Evolutionary conservation across 2,329 filamentous ascomycete genomes (phyloP).

Genomic region (Herpotrichia juniperi): DNA sequence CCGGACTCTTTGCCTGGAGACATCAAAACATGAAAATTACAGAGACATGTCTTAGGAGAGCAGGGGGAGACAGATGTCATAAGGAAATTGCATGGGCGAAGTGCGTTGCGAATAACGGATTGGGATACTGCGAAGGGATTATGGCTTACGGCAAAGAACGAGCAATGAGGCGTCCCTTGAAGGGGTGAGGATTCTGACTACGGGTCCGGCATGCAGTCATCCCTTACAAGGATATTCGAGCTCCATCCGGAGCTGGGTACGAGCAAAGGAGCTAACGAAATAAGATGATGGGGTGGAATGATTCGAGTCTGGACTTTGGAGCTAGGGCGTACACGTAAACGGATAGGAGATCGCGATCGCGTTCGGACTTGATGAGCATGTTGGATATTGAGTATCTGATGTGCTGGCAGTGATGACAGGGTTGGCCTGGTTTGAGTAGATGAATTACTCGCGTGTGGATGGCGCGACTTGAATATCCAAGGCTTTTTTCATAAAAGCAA

Average conservation of each 20-base stretch:
- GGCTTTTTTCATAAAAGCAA: not conserved
- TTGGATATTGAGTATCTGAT: not conserved
- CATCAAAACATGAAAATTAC: conserved; percentile 18
- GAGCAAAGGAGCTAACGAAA: no score
- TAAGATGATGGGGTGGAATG: not conserved
- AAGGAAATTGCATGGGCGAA: conserved; percentile 22
- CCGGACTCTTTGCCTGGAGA: conserved; percentile 23
- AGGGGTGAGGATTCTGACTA: not conserved
- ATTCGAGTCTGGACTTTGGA: not conserved
- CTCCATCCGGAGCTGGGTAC: not conserved
- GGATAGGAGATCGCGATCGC: not conserved
- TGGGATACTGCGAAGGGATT: conserved; percentile 29
- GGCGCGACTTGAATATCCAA: not conserved
- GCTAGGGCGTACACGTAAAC: not conserved
- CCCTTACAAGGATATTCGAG: conserved; percentile 21
- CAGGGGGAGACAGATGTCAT: conserved; percentile 27
- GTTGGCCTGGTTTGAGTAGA: not conserved
- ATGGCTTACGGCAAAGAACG: conserved; percentile 6
- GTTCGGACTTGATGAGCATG: not conserved
- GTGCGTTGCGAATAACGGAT: conserved; percentile 25
- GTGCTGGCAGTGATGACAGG: not conserved
- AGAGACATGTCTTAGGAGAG: conserved; percentile 16
- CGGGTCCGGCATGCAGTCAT: conserved; percentile 3
- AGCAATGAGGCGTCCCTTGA: conserved; percentile 3
- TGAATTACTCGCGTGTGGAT: not conserved